phyloP scores from a whole-genome alignment of 1,284 basidiomycete species.

The Sphagnurus paluster region DNA sequence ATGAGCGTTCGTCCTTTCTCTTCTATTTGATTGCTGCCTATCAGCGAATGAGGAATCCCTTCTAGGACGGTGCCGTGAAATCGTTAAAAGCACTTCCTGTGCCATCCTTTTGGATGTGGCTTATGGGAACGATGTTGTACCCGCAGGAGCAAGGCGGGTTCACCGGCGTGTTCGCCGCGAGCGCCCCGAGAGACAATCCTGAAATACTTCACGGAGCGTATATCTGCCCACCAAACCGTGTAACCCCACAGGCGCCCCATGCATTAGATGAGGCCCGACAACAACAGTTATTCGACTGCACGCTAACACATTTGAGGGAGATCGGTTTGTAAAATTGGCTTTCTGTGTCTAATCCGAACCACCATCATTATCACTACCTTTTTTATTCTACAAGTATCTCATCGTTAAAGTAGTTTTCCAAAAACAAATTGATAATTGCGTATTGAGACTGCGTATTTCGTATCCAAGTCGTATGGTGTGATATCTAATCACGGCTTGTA shows the following conservation, averaged over 20 bases:
- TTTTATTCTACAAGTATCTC: too few species aligned
- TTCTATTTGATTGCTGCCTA: background rate
- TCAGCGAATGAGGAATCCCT: background rate
- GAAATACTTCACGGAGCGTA: constrained; percentile 1
- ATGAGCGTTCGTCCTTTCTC: background rate
- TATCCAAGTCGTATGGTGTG: too few species aligned
- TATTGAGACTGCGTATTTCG: too few species aligned
- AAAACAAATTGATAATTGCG: too few species aligned
- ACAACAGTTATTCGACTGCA: background rate
- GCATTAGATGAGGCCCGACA: background rate
- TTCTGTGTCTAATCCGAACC: too few species aligned
- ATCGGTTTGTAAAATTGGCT: background rate
- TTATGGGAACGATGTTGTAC: background rate
- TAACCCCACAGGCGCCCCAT: background rate
- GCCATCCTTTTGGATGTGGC: background rate
- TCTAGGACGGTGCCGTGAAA: background rate
- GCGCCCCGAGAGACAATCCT: background rate
- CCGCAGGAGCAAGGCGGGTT: background rate
- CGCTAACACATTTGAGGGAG: background rate
- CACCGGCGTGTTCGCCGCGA: background rate
- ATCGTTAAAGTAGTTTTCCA: too few species aligned
- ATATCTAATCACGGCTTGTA: too few species aligned
- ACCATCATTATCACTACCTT: too few species aligned
- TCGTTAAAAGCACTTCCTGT: background rate
- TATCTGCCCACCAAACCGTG: background rate